Conservation (phyloP, 805 yeast species). For the Saccharomyces mikatae region DNA sequence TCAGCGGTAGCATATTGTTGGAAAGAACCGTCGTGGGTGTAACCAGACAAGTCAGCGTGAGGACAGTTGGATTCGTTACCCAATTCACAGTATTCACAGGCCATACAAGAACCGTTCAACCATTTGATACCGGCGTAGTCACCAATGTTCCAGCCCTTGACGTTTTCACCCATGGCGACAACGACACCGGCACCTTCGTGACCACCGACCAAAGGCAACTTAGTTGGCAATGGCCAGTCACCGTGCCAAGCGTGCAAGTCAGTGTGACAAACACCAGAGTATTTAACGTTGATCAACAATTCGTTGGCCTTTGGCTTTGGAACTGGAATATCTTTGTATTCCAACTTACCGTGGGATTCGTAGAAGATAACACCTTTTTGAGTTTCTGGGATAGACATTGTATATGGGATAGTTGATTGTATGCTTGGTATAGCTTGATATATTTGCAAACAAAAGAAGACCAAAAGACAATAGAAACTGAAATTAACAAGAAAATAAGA, state of each 20-base stretch:
- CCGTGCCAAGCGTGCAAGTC: conserved; percentile 93
- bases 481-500: background rate
- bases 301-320: conserved; percentile 74
- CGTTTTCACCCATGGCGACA: conserved; percentile 51
- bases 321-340: conserved; percentile 68
- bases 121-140: conserved; percentile 60
- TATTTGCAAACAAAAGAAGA: background rate
- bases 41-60: conserved; percentile 69
- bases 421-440: background rate
- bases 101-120: conserved; percentile 57
- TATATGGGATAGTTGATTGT: background rate
- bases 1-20: conserved; percentile 87
- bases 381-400: conserved; percentile 45
- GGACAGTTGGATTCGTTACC: conserved; percentile 57
- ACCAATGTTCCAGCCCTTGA: conserved; percentile 51
- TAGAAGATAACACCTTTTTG: conserved; percentile 70
- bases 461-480: background rate
- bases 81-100: conserved; percentile 53
- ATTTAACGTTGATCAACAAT: conserved; percentile 70
- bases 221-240: conserved; percentile 73
- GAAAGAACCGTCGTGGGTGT: conserved; percentile 86
- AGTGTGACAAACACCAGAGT: conserved; percentile 91
- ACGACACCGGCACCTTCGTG: conserved; percentile 67
- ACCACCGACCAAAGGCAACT: conserved; percentile 59
- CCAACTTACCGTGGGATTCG: conserved; percentile 53